Evolutionary conservation across 129 eudicot species (phyloP).

Genomic region (Solidago caesia): DNA sequence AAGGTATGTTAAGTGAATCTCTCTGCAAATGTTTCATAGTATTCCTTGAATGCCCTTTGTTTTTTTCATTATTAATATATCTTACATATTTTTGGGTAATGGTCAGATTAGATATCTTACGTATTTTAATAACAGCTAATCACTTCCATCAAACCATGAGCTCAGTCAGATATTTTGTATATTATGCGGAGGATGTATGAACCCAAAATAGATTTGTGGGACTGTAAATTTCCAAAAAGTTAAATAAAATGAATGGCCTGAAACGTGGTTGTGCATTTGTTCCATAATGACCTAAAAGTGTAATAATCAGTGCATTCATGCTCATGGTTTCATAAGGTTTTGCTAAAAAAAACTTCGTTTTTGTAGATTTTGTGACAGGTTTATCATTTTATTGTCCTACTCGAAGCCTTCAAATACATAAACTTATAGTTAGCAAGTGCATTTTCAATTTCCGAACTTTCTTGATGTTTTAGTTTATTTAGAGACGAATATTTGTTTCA

Average conservation of each 20-base stretch:
- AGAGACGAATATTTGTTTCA: too few species aligned
- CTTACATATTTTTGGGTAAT: not conserved
- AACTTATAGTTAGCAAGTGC: not conserved
- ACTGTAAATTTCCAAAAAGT: not conserved
- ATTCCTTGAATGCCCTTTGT: not conserved
- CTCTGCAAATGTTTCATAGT: conserved; percentile 5
- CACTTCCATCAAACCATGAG: not conserved
- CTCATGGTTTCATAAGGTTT: not conserved
- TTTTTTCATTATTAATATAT: conserved; percentile 6
- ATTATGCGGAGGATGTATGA: not conserved
- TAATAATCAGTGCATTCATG: not conserved
- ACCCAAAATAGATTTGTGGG: conserved; percentile 1
- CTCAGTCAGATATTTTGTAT: not conserved
- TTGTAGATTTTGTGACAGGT: not conserved
- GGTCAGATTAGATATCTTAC: not conserved
- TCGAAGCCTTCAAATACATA: not conserved
- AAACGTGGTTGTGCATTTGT: not conserved
- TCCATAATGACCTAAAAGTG: not conserved
- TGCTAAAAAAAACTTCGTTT: not conserved
- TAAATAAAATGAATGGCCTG: too few species aligned
- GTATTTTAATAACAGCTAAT: not conserved
- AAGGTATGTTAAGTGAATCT: conserved; percentile 17
- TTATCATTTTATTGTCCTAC: not conserved
- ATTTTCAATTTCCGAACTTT: not conserved
- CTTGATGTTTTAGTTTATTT: not conserved